Evolutionary conservation across 805 yeast genomes (phyloP).

Genomic region (Saturnispora zaruensis): DNA sequence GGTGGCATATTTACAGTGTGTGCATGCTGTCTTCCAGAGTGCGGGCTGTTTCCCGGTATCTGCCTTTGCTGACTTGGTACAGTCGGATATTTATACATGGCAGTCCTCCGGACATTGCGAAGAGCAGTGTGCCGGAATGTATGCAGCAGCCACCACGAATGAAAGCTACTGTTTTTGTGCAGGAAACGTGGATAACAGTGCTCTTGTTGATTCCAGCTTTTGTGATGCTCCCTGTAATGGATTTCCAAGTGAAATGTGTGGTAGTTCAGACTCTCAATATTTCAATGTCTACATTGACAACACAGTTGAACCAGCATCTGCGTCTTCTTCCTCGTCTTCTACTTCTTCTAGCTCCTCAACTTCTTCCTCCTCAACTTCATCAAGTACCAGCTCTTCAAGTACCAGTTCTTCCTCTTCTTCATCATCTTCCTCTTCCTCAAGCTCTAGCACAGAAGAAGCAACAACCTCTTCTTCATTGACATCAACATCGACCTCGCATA

Average conservation of each 20-base stretch:
- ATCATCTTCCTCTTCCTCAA: slow-evolving; percentile 8
- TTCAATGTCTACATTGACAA: slow-evolving; percentile 39
- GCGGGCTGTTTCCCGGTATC: slow-evolving; percentile 24
- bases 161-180: slow-evolving; percentile 67
- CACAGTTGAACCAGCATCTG: background rate
- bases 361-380: slow-evolving; percentile 15
- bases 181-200: slow-evolving; percentile 29
- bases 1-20: slow-evolving; percentile 1
- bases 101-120: slow-evolving; percentile 60
- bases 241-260: slow-evolving; percentile 57
- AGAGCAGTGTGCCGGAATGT: slow-evolving; percentile 35
- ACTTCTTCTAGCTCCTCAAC: slow-evolving; percentile 16
- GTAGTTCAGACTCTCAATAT: slow-evolving; percentile 33
- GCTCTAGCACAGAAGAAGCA: slow-evolving; percentile 9
- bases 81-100: slow-evolving; percentile 40
- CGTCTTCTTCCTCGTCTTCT: background rate
- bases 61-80: slow-evolving; percentile 27
- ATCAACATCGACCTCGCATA: slow-evolving; percentile 6
- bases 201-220: slow-evolving; percentile 21
- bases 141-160: slow-evolving; percentile 37
- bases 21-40: slow-evolving; percentile 12
- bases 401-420: slow-evolving; percentile 14
- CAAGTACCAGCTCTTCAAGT: slow-evolving; percentile 10
- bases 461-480: slow-evolving; percentile 11
- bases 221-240: slow-evolving; percentile 52